These are phyloP conservation scores for Neolentinus lepideus DNA, from an alignment of 1,284 basidiomycete species.

Conservation along the genomic window DNA sequence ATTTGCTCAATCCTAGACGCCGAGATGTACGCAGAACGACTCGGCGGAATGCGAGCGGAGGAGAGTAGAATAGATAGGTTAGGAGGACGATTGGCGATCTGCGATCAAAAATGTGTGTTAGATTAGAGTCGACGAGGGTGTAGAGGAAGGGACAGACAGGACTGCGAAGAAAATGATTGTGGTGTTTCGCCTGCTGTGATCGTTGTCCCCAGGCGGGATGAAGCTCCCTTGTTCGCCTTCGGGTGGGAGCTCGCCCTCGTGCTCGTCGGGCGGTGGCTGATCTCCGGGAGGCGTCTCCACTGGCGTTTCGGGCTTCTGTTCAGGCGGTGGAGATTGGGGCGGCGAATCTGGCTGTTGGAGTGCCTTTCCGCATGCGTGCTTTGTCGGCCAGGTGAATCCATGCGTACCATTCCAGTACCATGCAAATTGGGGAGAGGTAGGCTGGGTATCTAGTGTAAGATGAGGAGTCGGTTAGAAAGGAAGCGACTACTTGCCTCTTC, in stretches of 20 bases:
- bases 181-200: not conserved
- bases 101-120: not conserved
- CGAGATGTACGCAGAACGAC: not conserved
- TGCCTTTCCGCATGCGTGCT: constrained; percentile 22
- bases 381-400: constrained; percentile 25
- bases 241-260: not conserved
- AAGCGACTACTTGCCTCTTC: constrained; percentile 19
- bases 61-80: not conserved
- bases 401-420: constrained; percentile 25
- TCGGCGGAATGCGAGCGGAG: not conserved
- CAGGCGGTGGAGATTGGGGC: not conserved
- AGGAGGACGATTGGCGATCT: not conserved
- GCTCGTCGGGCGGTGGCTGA: not conserved
- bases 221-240: not conserved
- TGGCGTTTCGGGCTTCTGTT: not conserved
- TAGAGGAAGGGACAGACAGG: not conserved
- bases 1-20: not conserved
- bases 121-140: not conserved
- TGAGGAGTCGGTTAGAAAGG: not conserved
- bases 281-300: not conserved
- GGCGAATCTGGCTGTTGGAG: not conserved
- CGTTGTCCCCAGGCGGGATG: not conserved
- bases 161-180: not conserved
- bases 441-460: constrained; percentile 13
- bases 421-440: constrained; percentile 18